Conservation (phyloP, 495 filamentous ascomycete species). For the Pseudoneurospora amorphoporcata region DNA sequence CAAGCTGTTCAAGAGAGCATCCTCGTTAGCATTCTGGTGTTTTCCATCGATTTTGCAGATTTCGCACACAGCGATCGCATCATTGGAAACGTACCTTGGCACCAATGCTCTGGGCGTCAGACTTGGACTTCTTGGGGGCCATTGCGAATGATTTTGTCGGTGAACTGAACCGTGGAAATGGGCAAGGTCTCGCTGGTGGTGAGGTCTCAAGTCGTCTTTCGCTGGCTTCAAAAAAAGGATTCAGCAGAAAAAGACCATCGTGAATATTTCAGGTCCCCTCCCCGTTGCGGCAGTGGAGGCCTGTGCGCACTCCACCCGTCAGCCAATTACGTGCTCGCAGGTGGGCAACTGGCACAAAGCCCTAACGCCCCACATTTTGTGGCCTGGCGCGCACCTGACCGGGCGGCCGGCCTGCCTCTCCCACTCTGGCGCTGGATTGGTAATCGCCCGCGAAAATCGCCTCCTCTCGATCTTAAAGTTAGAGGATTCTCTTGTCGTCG, state of each 20-base stretch:
- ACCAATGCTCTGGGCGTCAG: conserved; percentile 84
- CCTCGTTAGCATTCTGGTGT: background rate
- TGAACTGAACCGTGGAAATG: background rate
- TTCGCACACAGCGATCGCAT: background rate
- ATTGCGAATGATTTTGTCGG: conserved; percentile 35
- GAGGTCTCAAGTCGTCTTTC: conserved; percentile 1
- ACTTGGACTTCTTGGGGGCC: conserved; percentile 94
- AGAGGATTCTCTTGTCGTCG: conserved; percentile 20
- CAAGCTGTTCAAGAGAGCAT: conserved; percentile 35
- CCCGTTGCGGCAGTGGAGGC: background rate
- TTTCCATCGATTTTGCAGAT: background rate
- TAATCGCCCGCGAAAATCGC: conserved; percentile 32
- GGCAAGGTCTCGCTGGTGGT: background rate
- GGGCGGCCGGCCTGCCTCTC: background rate
- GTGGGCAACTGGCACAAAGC: conserved; percentile 15
- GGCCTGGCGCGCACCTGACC: background rate
- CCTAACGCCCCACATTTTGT: conserved; percentile 34
- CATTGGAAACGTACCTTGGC: conserved; percentile 38
- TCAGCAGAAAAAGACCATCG: background rate
- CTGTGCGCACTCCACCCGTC: background rate
- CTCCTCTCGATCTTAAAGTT: conserved; percentile 17
- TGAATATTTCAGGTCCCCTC: background rate
- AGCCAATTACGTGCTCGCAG: background rate
- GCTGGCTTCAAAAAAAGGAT: conserved; percentile 13
- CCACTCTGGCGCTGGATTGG: conserved; percentile 21